Percentiles rank a stretch among this genome's conserved stretches.
phyloP scores from a whole-genome alignment of 164 flowering plant genomes.

The Vitis rotundifolia region DNA sequence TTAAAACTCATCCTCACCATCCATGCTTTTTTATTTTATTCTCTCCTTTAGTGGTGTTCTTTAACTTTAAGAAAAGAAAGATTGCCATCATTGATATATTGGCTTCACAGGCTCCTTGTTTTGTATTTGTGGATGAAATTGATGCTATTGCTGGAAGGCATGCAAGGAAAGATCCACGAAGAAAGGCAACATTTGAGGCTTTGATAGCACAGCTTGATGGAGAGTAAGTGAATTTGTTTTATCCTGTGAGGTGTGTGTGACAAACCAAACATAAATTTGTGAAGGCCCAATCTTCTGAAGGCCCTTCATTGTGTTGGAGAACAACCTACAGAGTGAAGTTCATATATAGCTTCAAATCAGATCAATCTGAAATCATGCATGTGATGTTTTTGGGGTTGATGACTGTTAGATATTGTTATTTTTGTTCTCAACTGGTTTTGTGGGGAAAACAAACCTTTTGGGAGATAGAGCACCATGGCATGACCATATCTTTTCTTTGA shows the following conservation, averaged over 20 bases:
- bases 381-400: no score
- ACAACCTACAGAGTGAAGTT: neutral
- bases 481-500: no score
- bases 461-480: no score
- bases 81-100: neutral
- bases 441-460: no score
- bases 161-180: constrained; percentile 82
- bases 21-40: no score
- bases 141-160: constrained; percentile 99
- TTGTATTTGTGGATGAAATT: constrained; percentile 95
- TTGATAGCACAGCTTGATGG: constrained; percentile 91
- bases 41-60: no score
- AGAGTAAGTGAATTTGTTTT: constrained; percentile 59
- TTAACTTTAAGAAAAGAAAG: neutral
- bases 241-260: neutral
- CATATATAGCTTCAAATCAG: neutral
- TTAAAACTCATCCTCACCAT: no score
- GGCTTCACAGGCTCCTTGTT: constrained; percentile 78
- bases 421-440: no score
- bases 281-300: neutral
- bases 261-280: neutral
- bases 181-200: constrained; percentile 84
- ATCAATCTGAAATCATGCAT: no score
- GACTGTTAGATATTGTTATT: no score
- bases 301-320: constrained; percentile 1